These are phyloP conservation scores for Pinus taeda DNA, from an alignment of 75 land plant genomes.

Conservation along the genomic window DNA sequence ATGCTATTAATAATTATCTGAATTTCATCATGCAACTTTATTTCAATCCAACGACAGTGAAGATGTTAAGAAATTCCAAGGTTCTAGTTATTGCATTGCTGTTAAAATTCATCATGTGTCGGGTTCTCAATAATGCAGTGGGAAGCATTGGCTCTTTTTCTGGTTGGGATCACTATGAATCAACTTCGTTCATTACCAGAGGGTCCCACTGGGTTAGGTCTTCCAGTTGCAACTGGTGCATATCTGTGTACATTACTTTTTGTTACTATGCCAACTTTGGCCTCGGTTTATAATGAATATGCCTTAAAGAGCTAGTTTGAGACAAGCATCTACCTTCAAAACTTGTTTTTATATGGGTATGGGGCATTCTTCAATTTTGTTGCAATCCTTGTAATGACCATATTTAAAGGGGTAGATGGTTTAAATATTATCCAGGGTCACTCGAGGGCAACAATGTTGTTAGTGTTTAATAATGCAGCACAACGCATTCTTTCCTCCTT, in stretches of 20 bases:
- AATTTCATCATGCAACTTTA: slow-evolving; percentile 34
- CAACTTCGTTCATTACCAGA: slow-evolving; percentile 80
- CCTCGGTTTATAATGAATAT: slow-evolving; percentile 95
- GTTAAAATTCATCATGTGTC: slow-evolving; percentile 79
- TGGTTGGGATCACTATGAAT: slow-evolving; percentile 95
- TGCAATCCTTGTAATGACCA: slow-evolving; percentile 49
- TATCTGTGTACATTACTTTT: slow-evolving; percentile 85
- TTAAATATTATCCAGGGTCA: slow-evolving; percentile 88
- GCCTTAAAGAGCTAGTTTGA: slow-evolving; percentile 97
- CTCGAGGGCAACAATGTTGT: slow-evolving; percentile 91
- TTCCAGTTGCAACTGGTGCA: slow-evolving; percentile 75
- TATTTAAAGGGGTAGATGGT: slow-evolving; percentile 52
- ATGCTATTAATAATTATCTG: slow-evolving; percentile 96
- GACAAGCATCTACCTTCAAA: slow-evolving; percentile 97
- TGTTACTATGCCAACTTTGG: slow-evolving; percentile 93
- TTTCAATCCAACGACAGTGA: too few relatives aligned
- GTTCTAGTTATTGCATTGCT: slow-evolving; percentile 82
- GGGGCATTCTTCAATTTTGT: slow-evolving; percentile 94
- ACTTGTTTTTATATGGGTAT: slow-evolving; percentile 94
- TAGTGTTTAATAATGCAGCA: slow-evolving; percentile 94
- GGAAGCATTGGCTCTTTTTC: slow-evolving; percentile 91
- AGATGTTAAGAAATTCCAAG: too few relatives aligned
- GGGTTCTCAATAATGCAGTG: slow-evolving; percentile 95
- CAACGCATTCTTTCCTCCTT: slow-evolving; percentile 97
- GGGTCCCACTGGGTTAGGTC: slow-evolving; percentile 66